Conservation (phyloP, 2,329 filamentous ascomycete genomes). For the Botrytis galanthina region DNA sequence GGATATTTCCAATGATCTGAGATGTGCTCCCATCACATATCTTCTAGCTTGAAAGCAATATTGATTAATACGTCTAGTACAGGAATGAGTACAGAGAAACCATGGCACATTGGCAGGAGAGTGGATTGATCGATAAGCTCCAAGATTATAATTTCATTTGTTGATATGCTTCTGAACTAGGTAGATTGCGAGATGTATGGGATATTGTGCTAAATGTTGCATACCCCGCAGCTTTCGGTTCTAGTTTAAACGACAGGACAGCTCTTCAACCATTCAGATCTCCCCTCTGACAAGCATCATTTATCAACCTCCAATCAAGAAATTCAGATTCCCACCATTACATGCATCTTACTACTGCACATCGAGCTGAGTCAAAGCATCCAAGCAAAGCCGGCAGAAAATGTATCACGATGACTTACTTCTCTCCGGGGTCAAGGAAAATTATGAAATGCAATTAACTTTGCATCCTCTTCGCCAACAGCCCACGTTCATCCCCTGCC, state of each 20-base stretch:
- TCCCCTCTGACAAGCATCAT: slow-evolving; percentile 3
- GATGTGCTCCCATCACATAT: neutral
- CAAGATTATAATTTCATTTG: slow-evolving; percentile 8
- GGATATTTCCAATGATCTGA: neutral
- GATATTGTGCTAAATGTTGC: slow-evolving; percentile 14
- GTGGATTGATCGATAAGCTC: neutral
- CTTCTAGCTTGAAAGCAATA: neutral
- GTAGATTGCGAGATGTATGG: slow-evolving; percentile 10
- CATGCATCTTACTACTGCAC: slow-evolving; percentile 21
- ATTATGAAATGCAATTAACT: slow-evolving; percentile 14
- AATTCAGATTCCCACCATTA: slow-evolving; percentile 14
- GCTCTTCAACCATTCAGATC: slow-evolving; percentile 16
- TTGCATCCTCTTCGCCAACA: slow-evolving; percentile 13
- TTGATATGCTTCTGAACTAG: neutral
- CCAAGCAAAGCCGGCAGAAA: slow-evolving; percentile 17
- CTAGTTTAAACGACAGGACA: slow-evolving; percentile 20
- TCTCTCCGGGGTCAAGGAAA: slow-evolving; percentile 10
- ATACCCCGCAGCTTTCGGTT: slow-evolving; percentile 21
- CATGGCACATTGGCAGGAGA: neutral
- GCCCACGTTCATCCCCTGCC: slow-evolving; percentile 17
- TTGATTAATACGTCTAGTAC: slow-evolving; percentile 7
- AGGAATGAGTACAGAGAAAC: neutral
- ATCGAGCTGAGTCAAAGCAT: slow-evolving; percentile 11
- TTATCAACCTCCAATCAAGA: slow-evolving; percentile 17
- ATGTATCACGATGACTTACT: slow-evolving; percentile 12